Percentiles rank a stretch among this genome's conserved stretches.
These are phyloP conservation scores for Perilla frutescens DNA, from an alignment of 257 asterid genomes.

Conservation along the genomic window DNA sequence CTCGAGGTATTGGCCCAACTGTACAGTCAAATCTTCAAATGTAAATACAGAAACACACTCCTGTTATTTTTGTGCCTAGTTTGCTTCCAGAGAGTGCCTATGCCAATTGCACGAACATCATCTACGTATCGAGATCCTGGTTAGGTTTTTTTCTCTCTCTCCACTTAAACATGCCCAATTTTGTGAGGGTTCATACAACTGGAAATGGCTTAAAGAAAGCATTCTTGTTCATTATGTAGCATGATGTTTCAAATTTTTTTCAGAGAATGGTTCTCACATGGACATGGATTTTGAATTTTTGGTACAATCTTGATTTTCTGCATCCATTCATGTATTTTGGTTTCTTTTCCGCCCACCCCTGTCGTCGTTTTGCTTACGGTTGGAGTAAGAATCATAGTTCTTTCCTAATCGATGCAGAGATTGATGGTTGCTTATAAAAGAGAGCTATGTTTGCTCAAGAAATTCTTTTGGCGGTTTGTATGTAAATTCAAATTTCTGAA, in stretches of 20 bases:
- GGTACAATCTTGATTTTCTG: constrained; percentile 19
- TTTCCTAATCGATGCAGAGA: background rate
- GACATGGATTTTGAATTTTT: background rate
- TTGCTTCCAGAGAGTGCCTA: constrained; percentile 33
- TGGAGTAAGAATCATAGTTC: background rate
- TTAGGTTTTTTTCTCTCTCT: constrained; percentile 34
- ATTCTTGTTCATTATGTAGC: constrained; percentile 36
- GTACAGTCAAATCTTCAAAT: constrained; percentile 42
- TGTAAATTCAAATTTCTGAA: constrained; percentile 2
- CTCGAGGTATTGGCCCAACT: constrained; percentile 70
- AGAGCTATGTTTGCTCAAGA: background rate
- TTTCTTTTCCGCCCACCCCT: background rate
- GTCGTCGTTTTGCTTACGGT: background rate
- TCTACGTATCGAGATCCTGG: constrained; percentile 34
- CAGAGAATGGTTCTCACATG: background rate
- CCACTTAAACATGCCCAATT: constrained; percentile 36
- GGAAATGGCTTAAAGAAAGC: constrained; percentile 36
- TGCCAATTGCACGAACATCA: constrained; percentile 27
- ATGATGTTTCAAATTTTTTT: constrained; percentile 30
- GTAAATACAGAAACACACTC: constrained; percentile 54
- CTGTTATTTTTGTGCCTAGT: constrained; percentile 33
- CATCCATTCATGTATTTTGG: constrained; percentile 28
- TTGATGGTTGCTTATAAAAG: constrained; percentile 7
- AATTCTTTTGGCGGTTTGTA: background rate
- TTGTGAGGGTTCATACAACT: constrained; percentile 38